Evolutionary conservation across 495 filamentous ascomycete genomes (phyloP).

Genomic region (Penicillium samsonianum): DNA sequence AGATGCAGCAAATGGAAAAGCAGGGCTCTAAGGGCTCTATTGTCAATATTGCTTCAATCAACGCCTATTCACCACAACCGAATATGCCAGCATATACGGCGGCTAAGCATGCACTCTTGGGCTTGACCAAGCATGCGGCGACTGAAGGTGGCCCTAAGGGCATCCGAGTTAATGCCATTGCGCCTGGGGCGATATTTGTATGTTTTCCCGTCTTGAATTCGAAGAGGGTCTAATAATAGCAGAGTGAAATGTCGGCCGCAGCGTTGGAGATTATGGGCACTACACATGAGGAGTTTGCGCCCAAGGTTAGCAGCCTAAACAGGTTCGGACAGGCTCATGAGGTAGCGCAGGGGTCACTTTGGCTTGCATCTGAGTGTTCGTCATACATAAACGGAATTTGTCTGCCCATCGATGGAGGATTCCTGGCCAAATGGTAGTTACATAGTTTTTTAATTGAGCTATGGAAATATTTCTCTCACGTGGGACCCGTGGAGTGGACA

Average conservation of each 20-base stretch:
- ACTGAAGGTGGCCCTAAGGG: neutral
- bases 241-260: neutral
- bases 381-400: slow-evolving; percentile 1
- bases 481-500: no score
- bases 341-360: neutral
- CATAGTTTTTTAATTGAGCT: neutral
- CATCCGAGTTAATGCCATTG: neutral
- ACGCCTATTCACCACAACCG: neutral
- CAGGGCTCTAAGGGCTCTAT: neutral
- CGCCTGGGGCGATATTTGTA: neutral
- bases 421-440: neutral
- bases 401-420: neutral
- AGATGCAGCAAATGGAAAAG: neutral
- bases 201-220: neutral
- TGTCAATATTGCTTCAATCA: slow-evolving; percentile 3
- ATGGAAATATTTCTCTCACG: no score
- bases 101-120: neutral
- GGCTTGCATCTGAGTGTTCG: neutral
- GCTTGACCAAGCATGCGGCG: slow-evolving; percentile 2
- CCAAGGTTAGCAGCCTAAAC: neutral
- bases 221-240: neutral
- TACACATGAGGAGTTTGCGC: neutral
- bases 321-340: neutral
- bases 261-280: neutral
- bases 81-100: slow-evolving; percentile 1